These are phyloP conservation scores for Mrakia blollopis DNA, from an alignment of 768 basidiomycete genomes.

Conservation along the genomic window DNA sequence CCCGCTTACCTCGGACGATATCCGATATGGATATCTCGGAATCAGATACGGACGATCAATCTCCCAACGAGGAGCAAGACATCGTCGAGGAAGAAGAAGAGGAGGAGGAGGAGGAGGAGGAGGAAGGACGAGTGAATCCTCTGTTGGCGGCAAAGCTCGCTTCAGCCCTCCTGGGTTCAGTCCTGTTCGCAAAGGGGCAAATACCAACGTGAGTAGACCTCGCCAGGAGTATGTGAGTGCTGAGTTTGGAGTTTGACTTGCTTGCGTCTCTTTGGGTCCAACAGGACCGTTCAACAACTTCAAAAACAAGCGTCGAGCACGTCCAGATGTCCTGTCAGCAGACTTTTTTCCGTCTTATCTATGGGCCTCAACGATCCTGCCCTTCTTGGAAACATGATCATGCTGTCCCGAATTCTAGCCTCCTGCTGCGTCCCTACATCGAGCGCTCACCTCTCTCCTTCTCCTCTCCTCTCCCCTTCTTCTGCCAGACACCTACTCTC, in stretches of 20 bases:
- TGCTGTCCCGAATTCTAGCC: not conserved
- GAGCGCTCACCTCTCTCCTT: not conserved
- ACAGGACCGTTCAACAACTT: conserved; percentile 1
- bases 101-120: not conserved
- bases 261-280: not conserved
- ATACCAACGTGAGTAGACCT: conserved; percentile 13
- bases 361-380: too few species aligned
- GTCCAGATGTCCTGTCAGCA: not conserved
- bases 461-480: not conserved
- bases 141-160: not conserved
- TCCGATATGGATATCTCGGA: not conserved
- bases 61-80: not conserved
- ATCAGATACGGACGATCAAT: not conserved
- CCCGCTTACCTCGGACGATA: not conserved
- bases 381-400: too few species aligned
- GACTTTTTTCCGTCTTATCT: not conserved
- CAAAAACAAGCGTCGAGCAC: not conserved
- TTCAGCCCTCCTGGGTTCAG: not conserved
- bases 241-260: too few species aligned
- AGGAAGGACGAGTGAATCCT: not conserved
- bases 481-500: not conserved
- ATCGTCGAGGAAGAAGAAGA: not conserved
- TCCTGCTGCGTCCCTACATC: not conserved
- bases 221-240: too few species aligned
- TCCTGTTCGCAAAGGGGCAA: not conserved